Base-by-base conservation (phyloP, 2,329 filamentous ascomycete species). In the Fusarium tupiense region DNA sequence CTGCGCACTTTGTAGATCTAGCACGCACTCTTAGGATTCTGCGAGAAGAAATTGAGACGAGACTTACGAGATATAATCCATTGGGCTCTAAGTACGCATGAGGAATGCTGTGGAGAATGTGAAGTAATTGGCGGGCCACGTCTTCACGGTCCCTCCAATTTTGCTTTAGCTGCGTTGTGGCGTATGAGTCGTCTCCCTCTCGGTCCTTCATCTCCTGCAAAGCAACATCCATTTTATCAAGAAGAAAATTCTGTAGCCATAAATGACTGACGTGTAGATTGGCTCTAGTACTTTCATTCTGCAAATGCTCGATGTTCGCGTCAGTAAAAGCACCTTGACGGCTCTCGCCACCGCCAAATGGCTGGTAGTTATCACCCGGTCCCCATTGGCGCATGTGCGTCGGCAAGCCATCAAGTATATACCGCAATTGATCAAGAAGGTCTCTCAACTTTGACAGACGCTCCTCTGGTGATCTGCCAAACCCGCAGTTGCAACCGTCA, bases 1-100 rank as follows among this genome's bases (percentile, higher is more conserved):
- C 61, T 63, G 14, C 61, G 61, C 2, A 63, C 61, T 41, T 63
- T 63, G n/a, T 63, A 63, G 8, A 63, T 63, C 61, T 63, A 12
- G 3, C 7, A 24, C 2, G 7, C 6, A 2, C 8, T 2, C 1
- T 38, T 29, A 44, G 38, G 8, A 24, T 3, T 4, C 10, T 11
- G 22, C 6, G 2, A 2, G 2, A 2, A 14, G 7, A 33, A 14
- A 8, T 3, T 6, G 9, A 1, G 7, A 10, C 5, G 8, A 4
- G 2, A 29, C 59, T 43, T 40, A 63, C 61, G 3, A 63, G 61
- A 10, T 63, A 63, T 3, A 63, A 11, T 1, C 61, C 61, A 3
- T 63, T 63, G 3, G 53, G 61, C 19, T 63, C 61, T 3, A 63
- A 11, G 19, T 46, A 63, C 1, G 53, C 41, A 4, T 63, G 53